A percentile compares a stretch with the other conserved stretches of the same genome.
phyloP scores from a whole-genome alignment of 2,329 filamentous ascomycete species.

The Exophiala mesophila region DNA sequence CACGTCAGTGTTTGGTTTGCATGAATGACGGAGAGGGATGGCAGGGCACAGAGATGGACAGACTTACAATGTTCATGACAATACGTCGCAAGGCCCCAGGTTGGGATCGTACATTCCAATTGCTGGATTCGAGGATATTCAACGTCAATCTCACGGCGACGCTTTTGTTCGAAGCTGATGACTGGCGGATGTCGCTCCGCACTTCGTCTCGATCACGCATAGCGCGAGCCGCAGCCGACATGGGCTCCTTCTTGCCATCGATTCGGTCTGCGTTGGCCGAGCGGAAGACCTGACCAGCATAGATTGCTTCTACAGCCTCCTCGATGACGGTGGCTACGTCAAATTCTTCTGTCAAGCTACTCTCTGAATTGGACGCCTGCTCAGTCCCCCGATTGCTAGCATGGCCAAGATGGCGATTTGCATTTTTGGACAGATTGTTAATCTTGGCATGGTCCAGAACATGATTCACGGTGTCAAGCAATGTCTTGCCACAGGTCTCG shows the following conservation, averaged over 20 bases:
- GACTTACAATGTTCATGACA: constrained; percentile 51
- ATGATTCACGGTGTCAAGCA: constrained; percentile 43
- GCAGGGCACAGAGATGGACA: not conserved
- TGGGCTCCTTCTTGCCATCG: constrained; percentile 10
- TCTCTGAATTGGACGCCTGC: constrained; percentile 13
- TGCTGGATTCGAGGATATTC: constrained; percentile 45
- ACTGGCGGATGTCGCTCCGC: constrained; percentile 11
- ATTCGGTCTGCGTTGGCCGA: constrained; percentile 14
- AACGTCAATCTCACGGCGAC: constrained; percentile 37
- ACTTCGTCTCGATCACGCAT: constrained; percentile 8
- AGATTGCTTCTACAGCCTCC: constrained; percentile 50
- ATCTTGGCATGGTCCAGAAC: constrained; percentile 52
- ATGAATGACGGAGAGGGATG: not conserved
- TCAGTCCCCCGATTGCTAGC: constrained; percentile 1
- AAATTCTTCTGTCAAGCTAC: constrained; percentile 31
- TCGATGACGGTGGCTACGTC: constrained; percentile 29
- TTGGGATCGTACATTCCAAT: constrained; percentile 53
- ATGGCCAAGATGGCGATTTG: constrained; percentile 4
- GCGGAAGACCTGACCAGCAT: constrained; percentile 41
- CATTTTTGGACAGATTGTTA: constrained; percentile 32
- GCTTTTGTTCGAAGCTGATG: not conserved
- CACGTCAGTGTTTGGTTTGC: not conserved
- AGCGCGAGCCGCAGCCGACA: constrained; percentile 14
- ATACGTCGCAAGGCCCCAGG: constrained; percentile 52
- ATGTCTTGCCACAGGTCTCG: constrained; percentile 38